Base-by-base conservation (phyloP, 495 filamentous ascomycete species). In the Trypethelium eluteriae region DNA sequence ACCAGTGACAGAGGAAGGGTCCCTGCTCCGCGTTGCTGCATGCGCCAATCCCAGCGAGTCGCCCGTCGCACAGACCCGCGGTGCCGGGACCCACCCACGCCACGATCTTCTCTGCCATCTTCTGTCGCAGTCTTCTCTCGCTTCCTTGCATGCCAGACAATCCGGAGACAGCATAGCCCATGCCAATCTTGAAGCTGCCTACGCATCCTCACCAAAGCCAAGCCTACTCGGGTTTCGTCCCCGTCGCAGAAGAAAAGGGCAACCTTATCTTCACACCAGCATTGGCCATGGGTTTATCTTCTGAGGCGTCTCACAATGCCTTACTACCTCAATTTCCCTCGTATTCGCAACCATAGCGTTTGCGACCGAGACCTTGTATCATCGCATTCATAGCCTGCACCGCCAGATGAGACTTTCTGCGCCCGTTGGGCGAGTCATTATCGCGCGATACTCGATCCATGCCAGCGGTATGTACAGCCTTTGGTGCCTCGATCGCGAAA, bases 121-220 rank as follows among this genome's bases (percentile, higher is more conserved):
- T 59, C 53, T 59, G 53, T 59, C 53, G 53, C 53, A 59, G 25
- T 59, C 18, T 59, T 59, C 53, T 59, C 18, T 59, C 53, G 11
- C 53, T 59, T 59, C 53, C 53, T 14, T 59, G 53, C 53, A 59
- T 11, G 6, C 53, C 5, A 14, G 49, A 53, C 49, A 25, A 25
- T 25, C 49, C n/a, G 18, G 49, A 53, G 49, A 25, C 49, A 25
- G 49, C 10, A 53, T 59, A 32, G 53, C 53, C 53, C 14, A 32
- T 59, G 53, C 53, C 10, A 18, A 59, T 59, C 53, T 59, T 36
- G 12, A 32, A 18, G n/a, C 6, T 18, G 25, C 25, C 25, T 25
- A 34, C 18, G 5, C 32, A 3, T 18, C 32, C 32, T 18, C 32
- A 5, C 34, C 6, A 10, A 18, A 14, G 49, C 9, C 49, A 9